Conservation (phyloP, 2,329 filamentous ascomycete species). For the Colletotrichum caudatum region DNA sequence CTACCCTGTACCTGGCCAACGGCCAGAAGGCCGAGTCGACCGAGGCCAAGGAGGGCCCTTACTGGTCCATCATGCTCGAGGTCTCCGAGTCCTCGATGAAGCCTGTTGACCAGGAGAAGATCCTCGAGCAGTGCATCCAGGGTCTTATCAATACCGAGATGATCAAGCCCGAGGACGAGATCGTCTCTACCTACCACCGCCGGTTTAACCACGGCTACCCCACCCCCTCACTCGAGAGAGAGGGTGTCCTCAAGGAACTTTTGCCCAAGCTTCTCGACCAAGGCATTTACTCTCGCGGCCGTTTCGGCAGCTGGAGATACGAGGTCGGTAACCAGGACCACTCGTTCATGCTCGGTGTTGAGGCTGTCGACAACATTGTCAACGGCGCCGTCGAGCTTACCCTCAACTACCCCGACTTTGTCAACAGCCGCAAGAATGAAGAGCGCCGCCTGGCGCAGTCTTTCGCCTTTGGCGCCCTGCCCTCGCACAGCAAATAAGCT, state of each 20-base stretch:
- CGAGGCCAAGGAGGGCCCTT: constrained; percentile 86
- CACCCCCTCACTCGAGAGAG: constrained; percentile 93
- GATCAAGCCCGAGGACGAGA: constrained; percentile 90
- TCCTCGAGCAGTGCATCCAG: constrained; percentile 92
- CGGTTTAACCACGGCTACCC: constrained; percentile 99
- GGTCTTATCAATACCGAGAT: constrained; percentile 98
- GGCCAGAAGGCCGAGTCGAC: constrained; percentile 82
- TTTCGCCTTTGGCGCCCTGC: constrained; percentile 54
- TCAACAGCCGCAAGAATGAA: constrained; percentile 80
- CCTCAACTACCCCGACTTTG: constrained; percentile 96
- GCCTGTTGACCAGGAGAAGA: constrained; percentile 86
- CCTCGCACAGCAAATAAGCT: constrained; percentile 51
- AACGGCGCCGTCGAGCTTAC: constrained; percentile 92
- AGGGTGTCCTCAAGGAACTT: constrained; percentile 91
- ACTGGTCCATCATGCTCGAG: constrained; percentile 99
- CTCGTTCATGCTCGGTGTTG: constrained; percentile 96
- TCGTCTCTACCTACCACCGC: constrained; percentile 98
- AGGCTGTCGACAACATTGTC: constrained; percentile 91
- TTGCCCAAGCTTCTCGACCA: constrained; percentile 91
- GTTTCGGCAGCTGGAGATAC: constrained; percentile 98
- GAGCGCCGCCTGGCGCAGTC: constrained; percentile 71
- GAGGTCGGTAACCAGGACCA: constrained; percentile 97
- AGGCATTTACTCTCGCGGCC: constrained; percentile 94
- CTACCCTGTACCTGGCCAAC: constrained; percentile 86
- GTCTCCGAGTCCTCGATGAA: constrained; percentile 97